Conservation (phyloP, 75 land plant genomes). For the Azolla pinnata region DNA sequence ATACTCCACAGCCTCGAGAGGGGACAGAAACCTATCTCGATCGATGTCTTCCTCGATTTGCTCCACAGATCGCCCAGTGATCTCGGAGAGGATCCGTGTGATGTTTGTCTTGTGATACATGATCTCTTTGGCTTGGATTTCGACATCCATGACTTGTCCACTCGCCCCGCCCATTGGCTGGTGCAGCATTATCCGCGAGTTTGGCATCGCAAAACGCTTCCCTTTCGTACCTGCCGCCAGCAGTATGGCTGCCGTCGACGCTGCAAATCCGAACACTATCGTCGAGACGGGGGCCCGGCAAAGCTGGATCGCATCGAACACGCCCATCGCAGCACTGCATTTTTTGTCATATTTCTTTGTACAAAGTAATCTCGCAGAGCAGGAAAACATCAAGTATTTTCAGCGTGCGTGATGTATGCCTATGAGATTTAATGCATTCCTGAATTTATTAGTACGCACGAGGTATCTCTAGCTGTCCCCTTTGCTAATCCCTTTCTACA, state of each 20-base stretch:
- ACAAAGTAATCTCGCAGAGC: too few species aligned
- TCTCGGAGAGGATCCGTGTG: slow-evolving; percentile 50
- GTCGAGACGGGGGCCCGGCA: slow-evolving; percentile 89
- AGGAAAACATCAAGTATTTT: too few species aligned
- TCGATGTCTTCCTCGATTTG: slow-evolving; percentile 84
- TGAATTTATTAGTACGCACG: too few species aligned
- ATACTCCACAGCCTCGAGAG: slow-evolving; percentile 87
- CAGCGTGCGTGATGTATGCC: too few species aligned
- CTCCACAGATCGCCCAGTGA: slow-evolving; percentile 64
- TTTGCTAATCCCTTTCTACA: too few species aligned
- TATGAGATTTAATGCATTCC: too few species aligned
- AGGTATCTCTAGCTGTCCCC: too few species aligned
- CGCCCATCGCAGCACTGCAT: slow-evolving; percentile 93
- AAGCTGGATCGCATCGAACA: slow-evolving; percentile 80
- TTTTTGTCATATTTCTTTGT: too few species aligned
- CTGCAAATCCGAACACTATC: slow-evolving; percentile 71
- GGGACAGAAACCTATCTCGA: slow-evolving; percentile 86
- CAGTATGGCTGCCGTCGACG: slow-evolving; percentile 79
- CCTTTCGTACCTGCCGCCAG: slow-evolving; percentile 88
- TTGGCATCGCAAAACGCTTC: slow-evolving; percentile 91
- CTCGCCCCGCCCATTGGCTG: slow-evolving; percentile 93
- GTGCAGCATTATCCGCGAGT: slow-evolving; percentile 89
- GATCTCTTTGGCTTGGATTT: slow-evolving; percentile 83
- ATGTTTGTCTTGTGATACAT: slow-evolving; percentile 72
- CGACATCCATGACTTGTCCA: slow-evolving; percentile 81